Evolutionary conservation across 1,284 basidiomycete genomes (phyloP), one percentile per base, ranked within the genome.

Genomic region (Trichosporon coremiiforme): DNA sequence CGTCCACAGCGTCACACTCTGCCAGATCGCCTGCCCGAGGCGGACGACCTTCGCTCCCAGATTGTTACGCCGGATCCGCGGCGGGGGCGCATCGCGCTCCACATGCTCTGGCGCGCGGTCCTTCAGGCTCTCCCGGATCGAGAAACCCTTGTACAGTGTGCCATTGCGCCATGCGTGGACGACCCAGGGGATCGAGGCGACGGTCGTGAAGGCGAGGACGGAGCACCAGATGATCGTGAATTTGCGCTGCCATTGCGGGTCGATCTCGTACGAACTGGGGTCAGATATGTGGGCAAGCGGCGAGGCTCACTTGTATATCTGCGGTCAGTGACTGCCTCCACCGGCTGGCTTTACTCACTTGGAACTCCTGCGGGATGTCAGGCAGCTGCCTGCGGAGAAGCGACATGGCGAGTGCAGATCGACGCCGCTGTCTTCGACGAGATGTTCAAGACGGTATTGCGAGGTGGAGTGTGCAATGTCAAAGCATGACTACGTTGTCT

Each of bases 171-270:
- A 71, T 0, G 87, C 85, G 9, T 83, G 84, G 15, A 88, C 66
- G 20, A 92, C 78, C 53, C 85, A 85, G 22, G 15, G 90, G 88
- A 15, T 88, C 68, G 38, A 89, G 17, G 86, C 66, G 4, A 90
- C 62, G 12, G 90, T 79, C 15, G 86, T 86, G n/a, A 87, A 79
- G 0, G 84, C 91, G 13, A 90, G 82, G 12, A 86, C 85, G 1
- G 87, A 85, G 0, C 87, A 87, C 92, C 92, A 94, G 60, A 90
- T 87, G 25, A 87, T 87, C 0, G 90, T 90, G 83, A 93, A 93
- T 74, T 86, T 89, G 65, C 83, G 84, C 78, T 92, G 91, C 89
- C 89, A 94, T 84, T 86, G 85, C 0, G 92, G 92, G 78, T 93
- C 92, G 63, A 87, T 85, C n/a, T 85, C 85, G 79, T 92, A 92